Evolutionary conservation across 1,284 basidiomycete species (phyloP).

Genomic region (Meira miltonrushii): DNA sequence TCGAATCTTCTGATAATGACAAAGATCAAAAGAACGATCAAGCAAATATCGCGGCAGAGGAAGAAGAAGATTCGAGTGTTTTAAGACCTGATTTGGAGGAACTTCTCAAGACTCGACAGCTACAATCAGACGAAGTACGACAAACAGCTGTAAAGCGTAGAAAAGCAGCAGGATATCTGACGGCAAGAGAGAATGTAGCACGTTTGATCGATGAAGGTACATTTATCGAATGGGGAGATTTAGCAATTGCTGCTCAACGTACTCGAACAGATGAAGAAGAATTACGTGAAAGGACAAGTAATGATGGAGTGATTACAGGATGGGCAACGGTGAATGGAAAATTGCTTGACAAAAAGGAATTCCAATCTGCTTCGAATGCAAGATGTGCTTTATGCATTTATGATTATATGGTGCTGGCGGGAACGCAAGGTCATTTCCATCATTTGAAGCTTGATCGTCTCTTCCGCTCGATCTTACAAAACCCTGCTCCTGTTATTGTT

Average conservation of each 20-base stretch:
- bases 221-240: conserved; percentile 30
- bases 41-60: background rate
- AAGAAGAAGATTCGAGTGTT: conserved; percentile 13
- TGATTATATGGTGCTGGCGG: conserved; percentile 33
- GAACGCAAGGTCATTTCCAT: conserved; percentile 33
- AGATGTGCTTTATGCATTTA: conserved; percentile 18
- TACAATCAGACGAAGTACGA: conserved; percentile 15
- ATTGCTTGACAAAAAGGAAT: conserved; percentile 8
- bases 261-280: conserved; percentile 5
- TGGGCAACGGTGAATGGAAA: conserved; percentile 21
- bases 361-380: background rate
- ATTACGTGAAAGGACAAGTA: conserved; percentile 20
- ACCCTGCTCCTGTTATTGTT: conserved; percentile 27
- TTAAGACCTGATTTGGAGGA: conserved; percentile 22
- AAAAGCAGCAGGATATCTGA: conserved; percentile 25
- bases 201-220: conserved; percentile 35
- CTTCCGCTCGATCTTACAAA: conserved; percentile 15
- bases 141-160: conserved; percentile 18
- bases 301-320: conserved; percentile 34
- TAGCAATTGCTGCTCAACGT: conserved; percentile 25
- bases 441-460: conserved; percentile 33
- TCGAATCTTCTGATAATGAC: background rate
- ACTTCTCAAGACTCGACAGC: conserved; percentile 12
- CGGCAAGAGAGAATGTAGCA: conserved; percentile 27
- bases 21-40: background rate